These are phyloP conservation scores for Rugiboletus extremiorientalis DNA, from an alignment of 1,284 basidiomycete genomes.

Conservation along the genomic window DNA sequence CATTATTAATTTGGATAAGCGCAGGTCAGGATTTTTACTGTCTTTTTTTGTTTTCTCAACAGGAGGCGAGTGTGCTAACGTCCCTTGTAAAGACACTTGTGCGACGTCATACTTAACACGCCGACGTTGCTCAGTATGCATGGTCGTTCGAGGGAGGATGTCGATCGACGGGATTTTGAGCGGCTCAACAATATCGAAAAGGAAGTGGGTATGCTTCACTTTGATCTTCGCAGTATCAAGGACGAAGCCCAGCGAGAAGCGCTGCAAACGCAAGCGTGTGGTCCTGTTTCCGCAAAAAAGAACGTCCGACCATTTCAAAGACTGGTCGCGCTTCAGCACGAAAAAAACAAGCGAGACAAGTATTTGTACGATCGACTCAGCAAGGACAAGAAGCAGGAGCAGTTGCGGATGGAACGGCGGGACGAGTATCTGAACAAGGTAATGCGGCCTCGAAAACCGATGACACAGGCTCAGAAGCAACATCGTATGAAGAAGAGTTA, in stretches of 20 bases:
- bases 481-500: conserved; percentile 83
- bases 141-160: conserved; percentile 49
- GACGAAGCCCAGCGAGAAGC: conserved; percentile 72
- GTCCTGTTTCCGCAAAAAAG: conserved; percentile 49
- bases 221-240: conserved; percentile 66
- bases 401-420: conserved; percentile 63
- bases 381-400: conserved; percentile 73
- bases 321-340: conserved; percentile 61
- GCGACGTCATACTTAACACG: conserved; percentile 58
- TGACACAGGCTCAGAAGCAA: conserved; percentile 53
- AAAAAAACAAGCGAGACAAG: conserved; percentile 77
- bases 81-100: conserved; percentile 53
- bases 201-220: conserved; percentile 55
- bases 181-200: conserved; percentile 72
- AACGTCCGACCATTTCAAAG: conserved; percentile 66
- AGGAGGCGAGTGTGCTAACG: neutral
- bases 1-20: conserved; percentile 78
- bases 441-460: conserved; percentile 59
- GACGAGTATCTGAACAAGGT: conserved; percentile 73
- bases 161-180: conserved; percentile 66
- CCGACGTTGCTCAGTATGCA: conserved; percentile 44
- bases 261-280: conserved; percentile 39
- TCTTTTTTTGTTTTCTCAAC: conserved; percentile 10
- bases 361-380: conserved; percentile 62
- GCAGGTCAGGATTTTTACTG: conserved; percentile 62